phyloP scores from a whole-genome alignment of 257 asterid species.

The Nicotiana noctiflora region DNA sequence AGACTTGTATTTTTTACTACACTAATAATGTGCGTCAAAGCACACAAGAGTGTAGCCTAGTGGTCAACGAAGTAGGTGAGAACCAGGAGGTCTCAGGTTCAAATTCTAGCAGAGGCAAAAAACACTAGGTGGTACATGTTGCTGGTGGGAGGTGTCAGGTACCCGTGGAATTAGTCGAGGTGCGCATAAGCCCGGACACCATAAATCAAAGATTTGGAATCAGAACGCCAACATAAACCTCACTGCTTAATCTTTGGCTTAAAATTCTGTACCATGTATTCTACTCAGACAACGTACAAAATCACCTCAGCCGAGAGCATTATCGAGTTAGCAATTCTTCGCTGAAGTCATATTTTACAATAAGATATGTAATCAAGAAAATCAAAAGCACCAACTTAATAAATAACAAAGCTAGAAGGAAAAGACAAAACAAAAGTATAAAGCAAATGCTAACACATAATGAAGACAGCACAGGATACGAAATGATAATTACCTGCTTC shows the following conservation, averaged over 20 bases:
- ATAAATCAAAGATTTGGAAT: not conserved
- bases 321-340: not conserved
- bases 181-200: too few species aligned
- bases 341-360: not conserved
- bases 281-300: not conserved
- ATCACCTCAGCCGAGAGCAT: not conserved
- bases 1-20: not conserved
- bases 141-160: too few species aligned
- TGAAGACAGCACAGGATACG: too few species aligned
- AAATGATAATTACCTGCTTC: slow-evolving; percentile 33
- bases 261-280: not conserved
- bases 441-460: not conserved
- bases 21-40: too few species aligned
- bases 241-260: not conserved
- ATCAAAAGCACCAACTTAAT: not conserved
- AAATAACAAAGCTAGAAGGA: not conserved
- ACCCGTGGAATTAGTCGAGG: too few species aligned
- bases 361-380: not conserved
- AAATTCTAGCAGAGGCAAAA: too few species aligned
- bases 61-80: too few species aligned
- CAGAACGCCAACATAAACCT: not conserved
- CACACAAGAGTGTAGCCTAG: too few species aligned
- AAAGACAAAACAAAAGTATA: not conserved
- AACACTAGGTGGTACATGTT: too few species aligned
- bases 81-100: too few species aligned